These are phyloP conservation scores for Talaromyces sp. DNA, from an alignment of 2,329 filamentous ascomycete genomes.

Conservation along the genomic window DNA sequence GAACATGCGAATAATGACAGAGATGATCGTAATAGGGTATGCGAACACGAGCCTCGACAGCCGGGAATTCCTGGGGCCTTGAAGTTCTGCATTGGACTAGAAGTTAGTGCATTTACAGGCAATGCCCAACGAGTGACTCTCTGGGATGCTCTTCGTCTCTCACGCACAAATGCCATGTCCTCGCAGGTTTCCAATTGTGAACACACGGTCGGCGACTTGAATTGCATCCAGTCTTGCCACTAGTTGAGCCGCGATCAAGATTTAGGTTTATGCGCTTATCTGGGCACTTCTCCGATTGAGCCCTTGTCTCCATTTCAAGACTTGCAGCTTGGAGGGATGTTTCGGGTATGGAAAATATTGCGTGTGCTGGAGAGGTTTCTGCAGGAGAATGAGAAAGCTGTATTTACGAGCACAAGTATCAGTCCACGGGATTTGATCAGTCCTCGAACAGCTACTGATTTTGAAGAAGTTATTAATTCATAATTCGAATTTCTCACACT, in stretches of 20 bases:
- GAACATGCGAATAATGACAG: not conserved
- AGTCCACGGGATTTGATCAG: not conserved
- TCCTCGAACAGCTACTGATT: not conserved
- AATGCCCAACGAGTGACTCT: slow-evolving; percentile 10
- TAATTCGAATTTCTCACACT: not conserved
- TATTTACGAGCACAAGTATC: not conserved
- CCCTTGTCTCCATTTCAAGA: not conserved
- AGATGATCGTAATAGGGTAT: not conserved
- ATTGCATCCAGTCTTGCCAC: not conserved
- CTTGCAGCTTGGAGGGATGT: not conserved
- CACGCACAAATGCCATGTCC: not conserved
- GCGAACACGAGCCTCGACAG: not conserved
- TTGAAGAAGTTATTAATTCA: not conserved
- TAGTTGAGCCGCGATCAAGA: not conserved
- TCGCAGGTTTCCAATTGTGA: not conserved
- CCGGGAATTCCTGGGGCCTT: slow-evolving; percentile 1
- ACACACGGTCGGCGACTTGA: not conserved
- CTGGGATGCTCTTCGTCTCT: not conserved
- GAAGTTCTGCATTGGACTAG: slow-evolving; percentile 8
- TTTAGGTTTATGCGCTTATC: not conserved
- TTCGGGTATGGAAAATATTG: not conserved
- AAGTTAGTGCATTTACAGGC: slow-evolving; percentile 16
- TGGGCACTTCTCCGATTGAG: not conserved
- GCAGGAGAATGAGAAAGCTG: not conserved
- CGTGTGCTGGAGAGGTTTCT: not conserved